Conservation (phyloP, 345 rosid genomes). For the Bruguiera sexangula region DNA sequence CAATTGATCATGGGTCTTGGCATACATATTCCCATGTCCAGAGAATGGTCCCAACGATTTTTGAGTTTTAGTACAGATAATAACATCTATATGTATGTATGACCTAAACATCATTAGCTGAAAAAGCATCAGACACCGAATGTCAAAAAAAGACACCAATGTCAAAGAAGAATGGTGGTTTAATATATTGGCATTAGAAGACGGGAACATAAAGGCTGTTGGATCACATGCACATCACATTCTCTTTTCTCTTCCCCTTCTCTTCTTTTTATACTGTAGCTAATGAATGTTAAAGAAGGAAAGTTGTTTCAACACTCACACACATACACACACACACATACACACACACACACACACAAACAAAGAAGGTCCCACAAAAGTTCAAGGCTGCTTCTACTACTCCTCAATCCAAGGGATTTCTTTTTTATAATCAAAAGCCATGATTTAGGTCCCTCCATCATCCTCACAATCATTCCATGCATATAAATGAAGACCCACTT, state of each 20-base stretch:
- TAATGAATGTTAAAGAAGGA: constrained; percentile 37
- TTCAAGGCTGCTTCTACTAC: constrained; percentile 40
- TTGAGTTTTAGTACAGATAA: constrained; percentile 1
- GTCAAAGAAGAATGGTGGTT: constrained; percentile 29
- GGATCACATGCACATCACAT: constrained; percentile 75
- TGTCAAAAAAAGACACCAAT: constrained; percentile 40
- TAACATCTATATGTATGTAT: constrained; percentile 16
- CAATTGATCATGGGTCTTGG: constrained; percentile 9
- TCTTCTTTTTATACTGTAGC: constrained; percentile 60
- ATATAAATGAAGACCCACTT: constrained; percentile 42
- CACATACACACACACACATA: neutral
- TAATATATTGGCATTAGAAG: constrained; percentile 22
- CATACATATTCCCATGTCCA: constrained; percentile 22
- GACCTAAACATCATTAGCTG: constrained; percentile 39
- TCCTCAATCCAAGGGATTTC: constrained; percentile 71
- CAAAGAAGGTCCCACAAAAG: constrained; percentile 28
- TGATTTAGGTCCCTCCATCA: constrained; percentile 58
- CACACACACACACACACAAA: neutral
- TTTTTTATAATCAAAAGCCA: constrained; percentile 36
- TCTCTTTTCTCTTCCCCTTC: constrained; percentile 38
- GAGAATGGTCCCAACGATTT: neutral
- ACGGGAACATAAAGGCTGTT: constrained; percentile 81
- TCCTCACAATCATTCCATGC: constrained; percentile 61
- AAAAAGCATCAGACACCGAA: constrained; percentile 16
- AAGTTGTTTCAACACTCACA: neutral